Base-by-base conservation (phyloP, 495 filamentous ascomycete species). In the Parathielavia hyrcaniae region DNA sequence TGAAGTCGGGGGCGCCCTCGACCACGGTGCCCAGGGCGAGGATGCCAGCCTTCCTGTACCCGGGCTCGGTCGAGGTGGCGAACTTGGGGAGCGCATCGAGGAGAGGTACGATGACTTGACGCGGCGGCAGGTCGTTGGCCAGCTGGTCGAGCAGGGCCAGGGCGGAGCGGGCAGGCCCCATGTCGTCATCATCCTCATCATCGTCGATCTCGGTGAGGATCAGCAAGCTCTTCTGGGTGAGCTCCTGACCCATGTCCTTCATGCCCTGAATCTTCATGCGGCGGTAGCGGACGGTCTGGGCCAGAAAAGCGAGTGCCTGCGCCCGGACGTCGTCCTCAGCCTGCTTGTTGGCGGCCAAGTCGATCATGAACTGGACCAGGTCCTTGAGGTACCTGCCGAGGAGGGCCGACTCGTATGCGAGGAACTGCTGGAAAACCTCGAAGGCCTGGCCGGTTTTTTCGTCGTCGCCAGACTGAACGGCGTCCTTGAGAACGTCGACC, bases 1-100 rank as follows among this genome's bases (percentile, higher is more conserved):
- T 86, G 73, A 97, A 97, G 65, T 97, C 93, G 9, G 93, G 93
- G 38, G 93, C 95, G 61, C 93, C 93, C 74, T 98, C 93, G 52
- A 96, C 93, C 64, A 88, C 91, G 77, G 90, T 95, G 54, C 92
- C 93, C 5, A 98, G 78, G 9, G 93, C 86, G 61, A 97, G 80
- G 66, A 97, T 89, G 71, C 90, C 91, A 41, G 91, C 93, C 69
- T 90, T 87, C 48, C 91, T 85, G 71, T 84, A 87, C 58, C 87
- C 86, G 22, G 91, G 81, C 62, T 95, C 78, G 53, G 70, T 68
- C 65, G 79, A 83, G 64, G 78, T 83, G 68, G 91, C 86, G 67
- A 93, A 97, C 53, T 82, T 79, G 12, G 88, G 86, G 41, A 98
- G 84, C 10, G 83, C 81, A 53, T 95, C 85, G 35, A 98, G 83